Percentiles rank a stretch among this genome's conserved stretches.
Evolutionary conservation across 2,329 filamentous ascomycete species (phyloP).

Genomic region (Claviceps pazoutovae): DNA sequence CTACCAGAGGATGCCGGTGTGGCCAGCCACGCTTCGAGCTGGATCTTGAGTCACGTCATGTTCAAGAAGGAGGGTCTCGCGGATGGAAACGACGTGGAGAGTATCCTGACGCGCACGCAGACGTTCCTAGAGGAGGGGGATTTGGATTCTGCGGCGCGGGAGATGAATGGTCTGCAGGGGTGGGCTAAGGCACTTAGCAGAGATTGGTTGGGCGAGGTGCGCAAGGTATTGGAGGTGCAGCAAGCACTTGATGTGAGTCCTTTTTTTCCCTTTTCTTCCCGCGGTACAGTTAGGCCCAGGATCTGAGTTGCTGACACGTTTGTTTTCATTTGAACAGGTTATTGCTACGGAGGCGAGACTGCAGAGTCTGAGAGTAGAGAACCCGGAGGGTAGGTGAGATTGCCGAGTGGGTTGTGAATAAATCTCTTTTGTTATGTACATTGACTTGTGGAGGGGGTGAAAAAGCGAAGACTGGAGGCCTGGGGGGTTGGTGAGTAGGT

Average conservation of each 20-base stretch:
- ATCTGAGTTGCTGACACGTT: not conserved
- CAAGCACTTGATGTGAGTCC: conserved; percentile 83
- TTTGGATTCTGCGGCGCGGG: conserved; percentile 76
- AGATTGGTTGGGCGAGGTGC: conserved; percentile 85
- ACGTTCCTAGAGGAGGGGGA: conserved; percentile 85
- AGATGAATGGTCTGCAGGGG: conserved; percentile 85
- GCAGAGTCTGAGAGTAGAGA: conserved; percentile 70
- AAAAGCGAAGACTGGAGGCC: conserved; percentile 2
- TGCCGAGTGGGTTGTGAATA: conserved; percentile 23
- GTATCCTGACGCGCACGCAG: conserved; percentile 79
- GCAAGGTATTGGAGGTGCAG: conserved; percentile 85
- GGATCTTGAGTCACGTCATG: conserved; percentile 81
- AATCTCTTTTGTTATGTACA: conserved; percentile 24
- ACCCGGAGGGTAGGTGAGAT: not conserved
- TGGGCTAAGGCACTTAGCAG: conserved; percentile 93
- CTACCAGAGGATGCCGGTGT: conserved; percentile 89
- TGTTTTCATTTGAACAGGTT: conserved; percentile 39
- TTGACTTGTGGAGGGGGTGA: conserved; percentile 14
- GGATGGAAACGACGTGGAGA: conserved; percentile 81
- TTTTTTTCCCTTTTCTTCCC: too few species aligned
- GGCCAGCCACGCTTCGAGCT: conserved; percentile 82
- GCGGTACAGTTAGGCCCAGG: too few species aligned
- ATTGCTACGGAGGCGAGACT: conserved; percentile 83
- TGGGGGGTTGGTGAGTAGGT: not conserved
- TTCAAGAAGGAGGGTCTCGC: conserved; percentile 88